Conservation (phyloP, 768 basidiomycete species). For the Hebeloma cylindrosporum region DNA sequence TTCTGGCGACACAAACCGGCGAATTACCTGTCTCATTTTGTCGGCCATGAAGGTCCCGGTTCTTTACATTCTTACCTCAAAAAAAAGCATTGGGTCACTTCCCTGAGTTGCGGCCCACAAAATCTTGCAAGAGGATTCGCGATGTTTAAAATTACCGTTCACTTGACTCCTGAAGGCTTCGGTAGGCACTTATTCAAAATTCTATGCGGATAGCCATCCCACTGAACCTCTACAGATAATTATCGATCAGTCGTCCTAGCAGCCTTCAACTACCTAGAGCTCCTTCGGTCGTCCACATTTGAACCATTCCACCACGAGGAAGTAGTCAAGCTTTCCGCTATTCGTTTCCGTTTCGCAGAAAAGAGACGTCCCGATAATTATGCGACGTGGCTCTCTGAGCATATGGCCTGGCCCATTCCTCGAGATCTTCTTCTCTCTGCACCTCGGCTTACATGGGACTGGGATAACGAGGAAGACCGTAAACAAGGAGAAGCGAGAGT, state of each 20-base stretch:
- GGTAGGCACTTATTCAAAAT: slow-evolving; percentile 40
- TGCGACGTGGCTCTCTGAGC: slow-evolving; percentile 71
- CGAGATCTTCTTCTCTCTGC: slow-evolving; percentile 71
- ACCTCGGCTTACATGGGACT: slow-evolving; percentile 70
- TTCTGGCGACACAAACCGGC: slow-evolving; percentile 80
- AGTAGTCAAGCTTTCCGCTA: slow-evolving; percentile 64
- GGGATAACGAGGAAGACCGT: slow-evolving; percentile 50
- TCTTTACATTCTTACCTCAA: slow-evolving; percentile 91
- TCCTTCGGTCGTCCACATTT: slow-evolving; percentile 62
- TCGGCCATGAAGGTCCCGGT: slow-evolving; percentile 92
- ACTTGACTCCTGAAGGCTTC: slow-evolving; percentile 84
- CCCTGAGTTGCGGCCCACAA: slow-evolving; percentile 68
- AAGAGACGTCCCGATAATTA: slow-evolving; percentile 80
- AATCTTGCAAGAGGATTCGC: slow-evolving; percentile 80
- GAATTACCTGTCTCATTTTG: slow-evolving; percentile 72
- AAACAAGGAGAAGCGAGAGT: slow-evolving; percentile 50
- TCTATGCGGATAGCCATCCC: neutral
- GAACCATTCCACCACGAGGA: slow-evolving; percentile 76
- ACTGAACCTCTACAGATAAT: slow-evolving; percentile 50
- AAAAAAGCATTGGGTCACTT: slow-evolving; percentile 82
- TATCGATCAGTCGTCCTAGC: slow-evolving; percentile 69
- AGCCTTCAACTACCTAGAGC: slow-evolving; percentile 76
- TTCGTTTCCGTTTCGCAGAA: slow-evolving; percentile 85
- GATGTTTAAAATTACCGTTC: slow-evolving; percentile 81
- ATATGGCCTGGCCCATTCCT: slow-evolving; percentile 82